phyloP scores from a whole-genome alignment of 345 rosid species.

The Eutrema japonicum region DNA sequence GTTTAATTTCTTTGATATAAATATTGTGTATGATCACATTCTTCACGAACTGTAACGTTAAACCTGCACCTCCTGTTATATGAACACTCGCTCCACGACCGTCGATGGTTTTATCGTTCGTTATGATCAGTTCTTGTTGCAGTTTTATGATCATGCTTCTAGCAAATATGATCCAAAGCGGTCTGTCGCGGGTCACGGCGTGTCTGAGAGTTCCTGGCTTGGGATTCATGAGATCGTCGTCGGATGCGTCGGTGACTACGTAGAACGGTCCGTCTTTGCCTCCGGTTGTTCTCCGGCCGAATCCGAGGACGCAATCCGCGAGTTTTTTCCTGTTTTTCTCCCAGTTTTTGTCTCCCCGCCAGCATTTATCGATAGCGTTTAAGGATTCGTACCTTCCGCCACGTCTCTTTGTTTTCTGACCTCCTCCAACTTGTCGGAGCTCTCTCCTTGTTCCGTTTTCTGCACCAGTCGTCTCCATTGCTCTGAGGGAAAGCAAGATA shows the following conservation, averaged over 20 bases:
- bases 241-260: slow-evolving; percentile 62
- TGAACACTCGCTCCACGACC: slow-evolving; percentile 68
- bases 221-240: slow-evolving; percentile 54
- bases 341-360: slow-evolving; percentile 65
- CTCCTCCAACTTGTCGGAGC: slow-evolving; percentile 31
- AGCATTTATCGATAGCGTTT: slow-evolving; percentile 68
- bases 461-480: slow-evolving; percentile 32
- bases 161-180: slow-evolving; percentile 77
- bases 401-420: slow-evolving; percentile 16
- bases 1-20: slow-evolving; percentile 56
- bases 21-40: slow-evolving; percentile 76
- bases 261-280: slow-evolving; percentile 62
- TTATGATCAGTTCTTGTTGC: slow-evolving; percentile 62
- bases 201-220: slow-evolving; percentile 75
- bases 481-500: slow-evolving; percentile 1
- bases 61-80: slow-evolving; percentile 64
- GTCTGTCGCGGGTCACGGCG: slow-evolving; percentile 68
- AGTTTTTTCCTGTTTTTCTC: slow-evolving; percentile 54
- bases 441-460: slow-evolving; percentile 60
- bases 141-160: slow-evolving; percentile 67
- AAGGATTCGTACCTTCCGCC: slow-evolving; percentile 51
- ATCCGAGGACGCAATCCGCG: slow-evolving; percentile 68
- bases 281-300: slow-evolving; percentile 68
- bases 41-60: slow-evolving; percentile 65
- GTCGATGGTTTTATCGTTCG: slow-evolving; percentile 70